Percentiles rank a stretch among this genome's conserved stretches.
Conservation (phyloP, 1,284 basidiomycete species). For the Xerocomus amazonicus region DNA sequence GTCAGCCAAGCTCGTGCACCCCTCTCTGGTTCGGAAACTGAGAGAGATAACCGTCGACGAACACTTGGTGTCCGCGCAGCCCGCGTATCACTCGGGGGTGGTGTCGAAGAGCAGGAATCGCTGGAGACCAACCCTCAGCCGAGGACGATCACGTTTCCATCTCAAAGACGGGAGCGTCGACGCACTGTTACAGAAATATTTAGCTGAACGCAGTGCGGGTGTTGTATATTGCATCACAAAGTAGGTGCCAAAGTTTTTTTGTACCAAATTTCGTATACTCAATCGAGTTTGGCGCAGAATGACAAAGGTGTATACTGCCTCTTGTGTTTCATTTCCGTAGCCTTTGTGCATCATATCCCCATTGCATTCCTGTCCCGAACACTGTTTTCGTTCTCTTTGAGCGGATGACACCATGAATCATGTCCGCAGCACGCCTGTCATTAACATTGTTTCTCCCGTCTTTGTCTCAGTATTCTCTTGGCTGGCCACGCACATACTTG, state of each 20-base stretch:
- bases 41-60: slow-evolving; percentile 43
- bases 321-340: slow-evolving; percentile 5
- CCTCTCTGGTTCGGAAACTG: slow-evolving; percentile 53
- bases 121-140: slow-evolving; percentile 30
- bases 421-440: slow-evolving; percentile 21
- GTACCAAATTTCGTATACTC: neutral
- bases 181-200: slow-evolving; percentile 52
- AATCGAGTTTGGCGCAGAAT: slow-evolving; percentile 10
- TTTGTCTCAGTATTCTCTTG: slow-evolving; percentile 20
- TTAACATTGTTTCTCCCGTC: slow-evolving; percentile 32
- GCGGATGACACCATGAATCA: slow-evolving; percentile 11
- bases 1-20: slow-evolving; percentile 29
- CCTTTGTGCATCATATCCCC: slow-evolving; percentile 29
- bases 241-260: slow-evolving; percentile 11
- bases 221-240: slow-evolving; percentile 17
- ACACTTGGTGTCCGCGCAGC: slow-evolving; percentile 39
- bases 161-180: slow-evolving; percentile 41
- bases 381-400: slow-evolving; percentile 6
- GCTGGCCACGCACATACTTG: slow-evolving; percentile 34
- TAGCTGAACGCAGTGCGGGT: slow-evolving; percentile 16
- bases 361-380: slow-evolving; percentile 26
- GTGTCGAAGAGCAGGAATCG: slow-evolving; percentile 29
- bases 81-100: slow-evolving; percentile 45
- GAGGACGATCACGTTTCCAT: slow-evolving; percentile 36
- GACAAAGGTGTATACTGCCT: slow-evolving; percentile 27